Base-by-base conservation (phyloP, 306 rosid species). In the Sesbania bispinosa region DNA sequence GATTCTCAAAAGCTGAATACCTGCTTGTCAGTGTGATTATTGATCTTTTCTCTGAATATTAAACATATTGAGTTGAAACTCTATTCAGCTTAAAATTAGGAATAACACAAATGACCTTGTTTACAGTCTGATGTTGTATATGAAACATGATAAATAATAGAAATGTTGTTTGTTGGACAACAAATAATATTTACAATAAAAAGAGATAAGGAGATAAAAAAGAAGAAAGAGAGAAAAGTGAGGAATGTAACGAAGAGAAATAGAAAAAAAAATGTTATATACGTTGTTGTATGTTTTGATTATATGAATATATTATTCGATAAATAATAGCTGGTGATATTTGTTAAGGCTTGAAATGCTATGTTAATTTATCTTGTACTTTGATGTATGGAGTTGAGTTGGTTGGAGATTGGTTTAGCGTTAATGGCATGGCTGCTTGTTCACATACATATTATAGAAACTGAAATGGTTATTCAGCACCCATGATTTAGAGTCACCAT, bases 331-430 rank as follows among this genome's bases (percentile, higher is more conserved):
- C 23, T 14, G 30, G 29, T 42, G 33, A 36, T 16, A 26, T 63
- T 53, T 70, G 5, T n/a, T 57, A 52, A 52, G 62, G 54, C 45
- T 35, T 57, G 62, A 35, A 67, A 67, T 33, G 51, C 23, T n/a
- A 20, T 15, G 41, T 57, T 43, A 15, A 39, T 10, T 53, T 38
- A 32, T 20, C 11, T 16, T 38, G 13, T 47, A 26, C 27, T 32
- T 2, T 23, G 19, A 62, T 41, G 19, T 36, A 5, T 36, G 54
- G 55, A 41, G 16, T 38, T 68, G 50, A 18, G 59, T 45, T 71
- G 62, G 27, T 53, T 70, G 50, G 60, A 29, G 46, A 53, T 7
- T 47, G 11, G 54, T 45, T 71, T 50, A 29, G 62, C 35, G 46
- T 54, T 47, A 9, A 48, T 24, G 46, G 15, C 19, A 78, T 14